Base-by-base conservation (phyloP, 139 green algal species). In the Chlorella sorokiniana region DNA sequence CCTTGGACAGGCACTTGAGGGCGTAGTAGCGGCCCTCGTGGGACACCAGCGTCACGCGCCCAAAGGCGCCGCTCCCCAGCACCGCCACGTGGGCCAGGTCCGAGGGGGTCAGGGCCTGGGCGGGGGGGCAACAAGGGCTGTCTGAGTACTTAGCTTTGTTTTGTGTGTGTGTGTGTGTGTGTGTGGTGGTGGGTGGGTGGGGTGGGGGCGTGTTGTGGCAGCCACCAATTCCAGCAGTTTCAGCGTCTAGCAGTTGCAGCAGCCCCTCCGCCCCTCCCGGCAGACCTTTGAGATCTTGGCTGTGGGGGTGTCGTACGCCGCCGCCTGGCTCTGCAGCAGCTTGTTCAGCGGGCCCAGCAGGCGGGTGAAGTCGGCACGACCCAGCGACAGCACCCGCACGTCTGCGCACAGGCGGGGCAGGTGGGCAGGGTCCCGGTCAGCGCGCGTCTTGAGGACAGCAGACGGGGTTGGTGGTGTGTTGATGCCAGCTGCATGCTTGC, bases 21-120 rank as follows among this genome's bases (percentile, higher is more conserved):
- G 95, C 94, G 42, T 90, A 93, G 87, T 86, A 87, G 5, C 85
- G 71, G 68, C 69, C 48, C 22, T 65, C 56, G 56, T 65, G 22
- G 56, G 18, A 65, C 68, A 97, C 95, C 16, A 99, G 92, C 23
- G 91, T 86, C 23, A 98, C 95, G 45, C 90, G 87, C 1, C 94
- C 95, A 87, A 98, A 98, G 61, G 93, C 94, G 51, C 95, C 95
- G 41, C 89, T 86, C 23, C 95, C 95, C 75, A 98, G 89, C n/a
- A 91, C 76, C 7, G 88, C 90, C 41, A 95, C 44, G 52, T 91
- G 83, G 63, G 94, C 61, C 16, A 96, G 78, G 37, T 97, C 91
- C 1, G 54, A 65, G 42, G 92, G 81, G 38, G 79, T 80, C 22
- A 92, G 45, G 9, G 80, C 31, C 59, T 75, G 70, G 22, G n/a